Base-by-base conservation (phyloP, 345 rosid genomes). In the Lumnitzera racemosa region DNA sequence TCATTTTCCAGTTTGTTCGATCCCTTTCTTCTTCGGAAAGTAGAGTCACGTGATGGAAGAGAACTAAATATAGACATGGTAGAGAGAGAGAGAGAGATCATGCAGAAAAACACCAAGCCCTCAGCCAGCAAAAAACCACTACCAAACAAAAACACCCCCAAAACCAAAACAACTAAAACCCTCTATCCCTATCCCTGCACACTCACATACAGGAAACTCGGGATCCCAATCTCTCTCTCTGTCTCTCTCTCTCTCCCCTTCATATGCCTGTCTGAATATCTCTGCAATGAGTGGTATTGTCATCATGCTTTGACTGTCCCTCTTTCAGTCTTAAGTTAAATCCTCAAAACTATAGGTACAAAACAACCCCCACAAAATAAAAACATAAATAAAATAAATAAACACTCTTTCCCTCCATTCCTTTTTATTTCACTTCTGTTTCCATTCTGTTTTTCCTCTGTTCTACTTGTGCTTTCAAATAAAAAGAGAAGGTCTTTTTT, bases 341-440 rank as follows among this genome's bases (percentile, higher is more conserved):
- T 29, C 11, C 43, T 36, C 43, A 36, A 36, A 36, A 5, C 43
- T 36, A 4, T 2, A 36, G 20, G 20, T 20, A 20, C 20, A 20
- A 20, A 20, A 20, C 9, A 6, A 36, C 10, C 43, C 16, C 43
- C 49, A 57, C 61, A 41, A 36, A 20, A 2, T 49, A n/a, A 17
- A 15, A 43, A 47, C 24, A 56, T 43, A 12, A 9, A 56, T 15
- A 14, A 47, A 49, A 27, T 27, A 49, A 60, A 60, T 46, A 54
- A 43, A 25, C 27, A 24, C 54, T 54, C 46, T 54, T 24, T 47
- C 47, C 23, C 63, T 50, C 11, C 43, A 43, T 57, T 58, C 72
- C 59, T 72, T 72, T 62, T 59, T 67, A 67, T 63, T 65, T 67
- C 69, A 68, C 76, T 70, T 65, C 55, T 60, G 69, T 68, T 73